Percentiles rank a stretch among this genome's conserved stretches.
Conservation (phyloP, 441 rosid species). For the Hypseocharis bilobata region DNA sequence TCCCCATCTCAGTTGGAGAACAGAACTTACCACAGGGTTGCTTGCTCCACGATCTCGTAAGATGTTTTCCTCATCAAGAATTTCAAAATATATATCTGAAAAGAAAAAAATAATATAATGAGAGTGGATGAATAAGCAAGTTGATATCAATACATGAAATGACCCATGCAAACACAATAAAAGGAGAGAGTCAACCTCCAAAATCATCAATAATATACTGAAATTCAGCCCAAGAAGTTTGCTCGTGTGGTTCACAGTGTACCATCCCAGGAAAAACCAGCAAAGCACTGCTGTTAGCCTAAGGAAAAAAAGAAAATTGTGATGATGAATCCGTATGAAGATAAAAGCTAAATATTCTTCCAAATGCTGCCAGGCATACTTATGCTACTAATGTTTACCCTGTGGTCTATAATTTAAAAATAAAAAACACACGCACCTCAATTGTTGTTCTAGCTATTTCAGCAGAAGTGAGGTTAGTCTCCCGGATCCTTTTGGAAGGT, state of each 20-base stretch:
- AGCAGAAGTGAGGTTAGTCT: constrained; percentile 55
- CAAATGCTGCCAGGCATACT: background rate
- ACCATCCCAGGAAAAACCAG: constrained; percentile 73
- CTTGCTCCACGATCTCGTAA: constrained; percentile 71
- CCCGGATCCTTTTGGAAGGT: constrained; percentile 43
- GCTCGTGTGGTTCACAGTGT: constrained; percentile 78
- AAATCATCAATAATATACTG: constrained; percentile 72
- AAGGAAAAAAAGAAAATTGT: constrained; percentile 20
- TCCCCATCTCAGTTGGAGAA: background rate
- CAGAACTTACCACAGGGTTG: constrained; percentile 67
- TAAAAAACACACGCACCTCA: constrained; percentile 40
- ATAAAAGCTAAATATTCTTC: background rate
- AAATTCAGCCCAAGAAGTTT: constrained; percentile 70
- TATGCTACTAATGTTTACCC: background rate
- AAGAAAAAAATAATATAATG: constrained; percentile 1
- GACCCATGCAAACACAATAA: background rate
- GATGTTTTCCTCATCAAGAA: constrained; percentile 61
- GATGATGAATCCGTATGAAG: constrained; percentile 8
- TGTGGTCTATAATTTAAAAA: constrained; percentile 8
- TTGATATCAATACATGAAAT: constrained; percentile 10
- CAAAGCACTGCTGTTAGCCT: constrained; percentile 67
- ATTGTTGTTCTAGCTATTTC: constrained; percentile 77
- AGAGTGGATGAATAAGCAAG: constrained; percentile 11
- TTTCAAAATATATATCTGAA: constrained; percentile 74
- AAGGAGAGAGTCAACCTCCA: constrained; percentile 53